Conservation (phyloP, 352 stramenopile genomes). For the Globisporangium solare region DNA sequence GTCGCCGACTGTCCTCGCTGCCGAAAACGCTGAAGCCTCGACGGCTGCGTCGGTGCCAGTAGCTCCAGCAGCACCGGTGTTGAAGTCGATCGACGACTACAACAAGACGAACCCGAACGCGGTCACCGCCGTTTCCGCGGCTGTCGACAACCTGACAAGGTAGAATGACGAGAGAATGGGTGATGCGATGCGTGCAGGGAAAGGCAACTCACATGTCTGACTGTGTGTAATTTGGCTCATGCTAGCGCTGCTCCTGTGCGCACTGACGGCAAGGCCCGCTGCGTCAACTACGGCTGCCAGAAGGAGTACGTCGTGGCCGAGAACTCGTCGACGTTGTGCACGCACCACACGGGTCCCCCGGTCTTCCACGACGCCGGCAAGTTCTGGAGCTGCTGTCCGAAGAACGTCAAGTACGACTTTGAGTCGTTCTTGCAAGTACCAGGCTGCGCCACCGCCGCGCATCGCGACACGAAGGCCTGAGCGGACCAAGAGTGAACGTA, state of each 20-base stretch:
- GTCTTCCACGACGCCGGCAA: slow-evolving; percentile 94
- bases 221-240: neutral
- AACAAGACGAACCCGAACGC: slow-evolving; percentile 89
- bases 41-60: slow-evolving; percentile 12
- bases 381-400: slow-evolving; percentile 93
- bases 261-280: slow-evolving; percentile 87
- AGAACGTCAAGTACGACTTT: slow-evolving; percentile 93
- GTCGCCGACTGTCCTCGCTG: slow-evolving; percentile 74
- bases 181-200: neutral
- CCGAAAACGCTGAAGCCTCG: slow-evolving; percentile 34
- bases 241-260: slow-evolving; percentile 36
- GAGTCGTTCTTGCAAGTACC: slow-evolving; percentile 91
- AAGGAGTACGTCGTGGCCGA: slow-evolving; percentile 89
- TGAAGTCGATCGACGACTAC: slow-evolving; percentile 93
- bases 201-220: neutral
- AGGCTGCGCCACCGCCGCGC: slow-evolving; percentile 77
- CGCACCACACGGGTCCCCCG: slow-evolving; percentile 82
- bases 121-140: slow-evolving; percentile 75
- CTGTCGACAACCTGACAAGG: slow-evolving; percentile 49
- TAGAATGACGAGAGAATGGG: slow-evolving; percentile 10
- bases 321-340: slow-evolving; percentile 72
- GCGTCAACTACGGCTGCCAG: slow-evolving; percentile 90
- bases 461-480: slow-evolving; percentile 64
- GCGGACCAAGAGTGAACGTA: too few species aligned
- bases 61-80: slow-evolving; percentile 26